Evolutionary conservation across 768 basidiomycete genomes (phyloP).

Genomic region (Collybiopsis luxurians): DNA sequence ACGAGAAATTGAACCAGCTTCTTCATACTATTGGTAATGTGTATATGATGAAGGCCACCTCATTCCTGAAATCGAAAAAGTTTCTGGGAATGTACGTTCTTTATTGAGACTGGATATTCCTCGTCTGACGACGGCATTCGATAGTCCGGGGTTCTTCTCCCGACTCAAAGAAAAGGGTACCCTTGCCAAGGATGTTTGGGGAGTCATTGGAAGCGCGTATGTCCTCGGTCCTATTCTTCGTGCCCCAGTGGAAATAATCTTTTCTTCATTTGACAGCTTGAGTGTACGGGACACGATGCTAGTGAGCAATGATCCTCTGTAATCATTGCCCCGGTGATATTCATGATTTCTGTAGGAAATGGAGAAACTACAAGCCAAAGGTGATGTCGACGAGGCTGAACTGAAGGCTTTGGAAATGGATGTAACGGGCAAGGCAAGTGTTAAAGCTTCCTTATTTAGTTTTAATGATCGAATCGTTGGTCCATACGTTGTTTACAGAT

Average conservation of each 20-base stretch:
- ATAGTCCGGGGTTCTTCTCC: slow-evolving; percentile 86
- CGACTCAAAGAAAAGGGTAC: slow-evolving; percentile 92
- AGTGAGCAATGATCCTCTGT: slow-evolving; percentile 25
- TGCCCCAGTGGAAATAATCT: slow-evolving; percentile 4
- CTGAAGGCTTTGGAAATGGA: slow-evolving; percentile 86
- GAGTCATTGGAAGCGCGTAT: slow-evolving; percentile 93
- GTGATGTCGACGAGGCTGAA: slow-evolving; percentile 86
- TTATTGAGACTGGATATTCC: background rate
- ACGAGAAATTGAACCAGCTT: slow-evolving; percentile 49
- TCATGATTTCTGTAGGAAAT: slow-evolving; percentile 59
- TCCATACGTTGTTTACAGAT: slow-evolving; percentile 47
- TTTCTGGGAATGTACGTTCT: slow-evolving; percentile 81
- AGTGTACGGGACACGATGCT: slow-evolving; percentile 78
- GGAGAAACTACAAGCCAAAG: slow-evolving; percentile 85
- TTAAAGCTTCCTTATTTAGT: background rate
- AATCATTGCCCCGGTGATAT: background rate
- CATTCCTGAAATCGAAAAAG: slow-evolving; percentile 87
- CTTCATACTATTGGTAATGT: slow-evolving; percentile 88
- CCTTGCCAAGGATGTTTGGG: slow-evolving; percentile 95
- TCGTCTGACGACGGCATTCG: background rate
- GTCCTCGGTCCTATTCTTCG: slow-evolving; percentile 26
- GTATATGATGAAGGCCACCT: slow-evolving; percentile 91
- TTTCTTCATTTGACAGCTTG: slow-evolving; percentile 33
- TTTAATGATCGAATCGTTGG: too few species aligned
- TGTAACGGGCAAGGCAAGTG: slow-evolving; percentile 81